phyloP scores from a whole-genome alignment of 2,329 filamentous ascomycete species.

The Pseudocercospora vitis region DNA sequence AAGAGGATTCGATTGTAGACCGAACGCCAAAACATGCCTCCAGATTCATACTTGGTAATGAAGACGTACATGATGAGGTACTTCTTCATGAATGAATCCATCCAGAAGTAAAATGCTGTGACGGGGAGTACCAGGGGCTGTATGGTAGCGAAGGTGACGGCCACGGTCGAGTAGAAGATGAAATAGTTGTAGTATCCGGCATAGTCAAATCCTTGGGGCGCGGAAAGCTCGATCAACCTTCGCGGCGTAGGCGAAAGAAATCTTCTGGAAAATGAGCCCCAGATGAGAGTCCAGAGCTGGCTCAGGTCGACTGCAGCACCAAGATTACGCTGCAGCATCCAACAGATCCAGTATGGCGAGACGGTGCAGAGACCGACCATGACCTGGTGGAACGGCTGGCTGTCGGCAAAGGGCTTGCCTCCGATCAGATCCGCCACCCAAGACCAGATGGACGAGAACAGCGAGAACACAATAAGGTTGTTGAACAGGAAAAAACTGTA shows the following conservation, averaged over 20 bases:
- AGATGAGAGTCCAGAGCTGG: slow-evolving; percentile 80
- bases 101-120: slow-evolving; percentile 81
- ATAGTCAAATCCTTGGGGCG: slow-evolving; percentile 90
- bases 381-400: slow-evolving; percentile 62
- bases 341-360: slow-evolving; percentile 92
- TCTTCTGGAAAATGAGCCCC: slow-evolving; percentile 79
- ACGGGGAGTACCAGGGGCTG: slow-evolving; percentile 86
- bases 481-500: slow-evolving; percentile 98
- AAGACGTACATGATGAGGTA: slow-evolving; percentile 91
- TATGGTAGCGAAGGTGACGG: slow-evolving; percentile 77
- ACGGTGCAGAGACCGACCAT: slow-evolving; percentile 77
- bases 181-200: slow-evolving; percentile 98
- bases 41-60: slow-evolving; percentile 93
- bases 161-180: slow-evolving; percentile 87
- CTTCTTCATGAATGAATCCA: slow-evolving; percentile 91
- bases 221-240: slow-evolving; percentile 87
- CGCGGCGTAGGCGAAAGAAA: slow-evolving; percentile 86
- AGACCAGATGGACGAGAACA: slow-evolving; percentile 80
- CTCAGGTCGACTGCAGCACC: slow-evolving; percentile 92
- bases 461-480: slow-evolving; percentile 89
- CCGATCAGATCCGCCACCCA: slow-evolving; percentile 56
- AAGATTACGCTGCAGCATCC: slow-evolving; percentile 86
- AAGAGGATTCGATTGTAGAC: slow-evolving; percentile 93
- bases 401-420: slow-evolving; percentile 59
- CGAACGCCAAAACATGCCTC: slow-evolving; percentile 87